Conservation (phyloP, 768 basidiomycete genomes). For the Amylocystis lapponica region DNA sequence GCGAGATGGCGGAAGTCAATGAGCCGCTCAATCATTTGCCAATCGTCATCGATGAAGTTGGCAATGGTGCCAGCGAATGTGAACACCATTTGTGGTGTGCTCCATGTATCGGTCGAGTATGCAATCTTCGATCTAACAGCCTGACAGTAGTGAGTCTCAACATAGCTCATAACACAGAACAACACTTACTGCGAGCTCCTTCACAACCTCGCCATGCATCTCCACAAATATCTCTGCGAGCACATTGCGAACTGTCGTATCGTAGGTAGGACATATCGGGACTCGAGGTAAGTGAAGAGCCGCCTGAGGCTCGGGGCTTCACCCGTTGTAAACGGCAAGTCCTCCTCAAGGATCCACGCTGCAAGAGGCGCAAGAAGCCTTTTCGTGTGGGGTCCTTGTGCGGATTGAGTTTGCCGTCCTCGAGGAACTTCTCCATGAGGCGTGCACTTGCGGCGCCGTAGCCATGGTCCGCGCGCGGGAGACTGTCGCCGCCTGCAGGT, state of each 20-base stretch:
- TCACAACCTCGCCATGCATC: conserved; percentile 16
- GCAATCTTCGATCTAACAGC: conserved; percentile 11
- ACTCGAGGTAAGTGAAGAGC: conserved; percentile 12
- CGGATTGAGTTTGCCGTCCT: conserved; percentile 30
- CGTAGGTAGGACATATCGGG: conserved; percentile 16
- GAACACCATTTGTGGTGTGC: conserved; percentile 14
- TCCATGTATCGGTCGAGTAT: conserved; percentile 14
- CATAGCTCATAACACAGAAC: no score
- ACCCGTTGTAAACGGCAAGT: conserved; percentile 21
- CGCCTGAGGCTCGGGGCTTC: conserved; percentile 11
- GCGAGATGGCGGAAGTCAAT: conserved; percentile 13
- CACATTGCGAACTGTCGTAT: conserved; percentile 23
- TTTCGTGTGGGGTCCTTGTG: conserved; percentile 16
- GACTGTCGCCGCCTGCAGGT: not conserved
- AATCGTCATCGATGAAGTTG: conserved; percentile 15
- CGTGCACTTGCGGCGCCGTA: conserved; percentile 8
- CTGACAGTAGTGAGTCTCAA: no score
- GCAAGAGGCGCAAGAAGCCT: conserved; percentile 14
- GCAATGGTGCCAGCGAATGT: conserved; percentile 16
- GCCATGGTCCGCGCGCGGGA: not conserved
- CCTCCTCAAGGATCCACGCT: conserved; percentile 23
- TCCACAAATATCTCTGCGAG: conserved; percentile 7
- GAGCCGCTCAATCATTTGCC: conserved; percentile 12
- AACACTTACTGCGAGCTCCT: conserved; percentile 14
- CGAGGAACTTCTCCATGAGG: conserved; percentile 26